These are phyloP conservation scores for Penicillium bialowiezense DNA, from an alignment of 495 filamentous ascomycete genomes.

Conservation along the genomic window DNA sequence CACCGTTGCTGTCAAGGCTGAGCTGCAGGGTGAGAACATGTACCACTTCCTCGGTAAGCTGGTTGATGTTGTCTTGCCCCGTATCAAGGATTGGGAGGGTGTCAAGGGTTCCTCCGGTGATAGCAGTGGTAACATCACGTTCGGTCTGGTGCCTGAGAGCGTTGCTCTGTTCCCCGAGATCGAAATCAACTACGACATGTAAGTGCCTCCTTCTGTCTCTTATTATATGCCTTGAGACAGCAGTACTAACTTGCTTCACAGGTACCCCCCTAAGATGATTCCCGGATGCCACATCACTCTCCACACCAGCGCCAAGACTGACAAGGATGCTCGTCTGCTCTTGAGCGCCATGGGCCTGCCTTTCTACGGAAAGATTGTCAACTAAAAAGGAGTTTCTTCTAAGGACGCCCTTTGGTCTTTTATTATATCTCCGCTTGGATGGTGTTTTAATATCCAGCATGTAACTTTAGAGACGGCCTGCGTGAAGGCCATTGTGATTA, in stretches of 20 bases:
- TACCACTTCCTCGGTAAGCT: slow-evolving; percentile 84
- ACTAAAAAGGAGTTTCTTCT: slow-evolving; percentile 28
- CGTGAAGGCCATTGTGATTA: slow-evolving; percentile 28
- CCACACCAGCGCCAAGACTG: slow-evolving; percentile 84
- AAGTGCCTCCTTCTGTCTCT: slow-evolving; percentile 35
- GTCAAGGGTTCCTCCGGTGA: slow-evolving; percentile 76
- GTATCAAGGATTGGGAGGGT: slow-evolving; percentile 92
- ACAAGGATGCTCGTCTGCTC: slow-evolving; percentile 85
- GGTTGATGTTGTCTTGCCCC: slow-evolving; percentile 84
- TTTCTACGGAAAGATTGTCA: slow-evolving; percentile 70
- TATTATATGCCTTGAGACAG: background rate
- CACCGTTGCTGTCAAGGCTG: slow-evolving; percentile 61
- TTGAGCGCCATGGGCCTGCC: slow-evolving; percentile 76
- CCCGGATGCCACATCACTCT: slow-evolving; percentile 83
- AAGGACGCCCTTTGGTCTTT: slow-evolving; percentile 1
- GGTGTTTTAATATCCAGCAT: slow-evolving; percentile 21
- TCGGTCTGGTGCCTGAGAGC: slow-evolving; percentile 68
- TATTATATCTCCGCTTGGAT: slow-evolving; percentile 11
- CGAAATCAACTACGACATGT: slow-evolving; percentile 87
- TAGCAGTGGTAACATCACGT: slow-evolving; percentile 80
- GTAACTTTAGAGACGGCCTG: slow-evolving; percentile 35
- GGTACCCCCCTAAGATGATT: slow-evolving; percentile 89
- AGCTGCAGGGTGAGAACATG: slow-evolving; percentile 73
- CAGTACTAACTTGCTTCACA: slow-evolving; percentile 20
- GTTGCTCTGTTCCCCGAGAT: slow-evolving; percentile 88